Evolutionary conservation across 208 protist species (phyloP), one percentile per base, ranked within the genome.

Genomic region (Leishmania guyanensis): DNA sequence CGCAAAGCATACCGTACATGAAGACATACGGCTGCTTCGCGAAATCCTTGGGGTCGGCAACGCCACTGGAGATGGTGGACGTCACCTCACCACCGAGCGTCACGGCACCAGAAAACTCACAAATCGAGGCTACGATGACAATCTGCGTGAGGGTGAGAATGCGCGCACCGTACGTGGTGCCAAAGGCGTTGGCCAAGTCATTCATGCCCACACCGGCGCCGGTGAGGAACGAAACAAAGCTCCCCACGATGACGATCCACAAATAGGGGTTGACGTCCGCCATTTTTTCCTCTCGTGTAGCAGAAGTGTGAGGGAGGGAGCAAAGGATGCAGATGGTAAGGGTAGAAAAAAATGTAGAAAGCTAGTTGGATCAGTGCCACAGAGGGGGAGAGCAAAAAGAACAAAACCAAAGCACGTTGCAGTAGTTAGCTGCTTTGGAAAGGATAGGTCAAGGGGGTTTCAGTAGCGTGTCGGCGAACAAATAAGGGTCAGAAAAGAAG

Each of bases 181-280:
- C 94, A 78, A 98, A 96, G 80, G 93, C 89, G 85, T 98, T 98
- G 80, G 91, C 91, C 33, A 98, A 90, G 77, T 98, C 95, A 62
- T 98, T 98, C 72, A 91, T 89, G 51, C 95, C 95, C 51, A 93
- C 93, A 68, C 90, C 93, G 77, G 79, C 84, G 54, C 84, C 90
- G 53, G 89, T 85, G 60, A 95, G 82, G 85, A 96, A 94, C 51
- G 85, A 81, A 14, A 93, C 69, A 58, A 96, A 86, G 71, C 83
- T 86, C 70, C 87, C 84, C 58, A 93, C 83, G 64, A 94, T 75
- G 70, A 91, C 82, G 60, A 96, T 92, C 91, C 92, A 96, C 56
- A 94, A 79, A 64, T 88, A 93, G 22, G 89, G 89, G 64, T 86
- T 74, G n/a, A 84, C 50, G 4, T 75, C 68, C 39, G 68, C 43